Conservation (phyloP, 2,329 filamentous ascomycete species). For the Alternaria novae-zelandiae region DNA sequence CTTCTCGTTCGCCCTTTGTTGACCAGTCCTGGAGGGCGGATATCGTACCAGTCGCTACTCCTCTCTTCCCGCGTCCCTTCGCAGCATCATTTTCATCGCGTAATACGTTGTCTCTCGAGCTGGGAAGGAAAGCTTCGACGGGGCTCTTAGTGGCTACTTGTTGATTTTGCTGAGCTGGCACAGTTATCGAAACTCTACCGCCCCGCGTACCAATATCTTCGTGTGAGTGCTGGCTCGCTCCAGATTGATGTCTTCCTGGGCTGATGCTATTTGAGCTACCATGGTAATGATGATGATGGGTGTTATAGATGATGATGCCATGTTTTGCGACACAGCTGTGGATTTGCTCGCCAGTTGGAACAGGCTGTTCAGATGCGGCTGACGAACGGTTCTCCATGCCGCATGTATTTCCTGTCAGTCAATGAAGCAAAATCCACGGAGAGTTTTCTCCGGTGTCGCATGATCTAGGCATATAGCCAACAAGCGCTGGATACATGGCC, state of each 20-base stretch:
- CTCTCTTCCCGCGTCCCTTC: too few species aligned
- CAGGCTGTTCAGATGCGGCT: neutral
- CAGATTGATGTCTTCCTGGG: neutral
- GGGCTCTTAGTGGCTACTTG: neutral
- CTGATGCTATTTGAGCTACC: rapidly evolving
- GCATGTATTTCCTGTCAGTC: neutral
- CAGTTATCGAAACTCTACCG: neutral
- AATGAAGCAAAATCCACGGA: neutral
- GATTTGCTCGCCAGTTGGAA: neutral
- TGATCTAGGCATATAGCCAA: neutral
- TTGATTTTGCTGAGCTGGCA: neutral
- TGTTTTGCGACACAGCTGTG: neutral
- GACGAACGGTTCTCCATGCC: neutral
- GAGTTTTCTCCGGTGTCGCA: neutral
- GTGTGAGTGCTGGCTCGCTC: neutral
- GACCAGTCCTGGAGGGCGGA: too few species aligned
- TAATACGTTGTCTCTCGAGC: too few species aligned
- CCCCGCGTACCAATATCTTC: neutral
- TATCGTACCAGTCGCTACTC: too few species aligned
- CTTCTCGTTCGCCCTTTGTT: too few species aligned
- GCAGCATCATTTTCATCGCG: too few species aligned
- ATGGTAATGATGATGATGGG: neutral
- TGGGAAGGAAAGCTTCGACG: too few species aligned
- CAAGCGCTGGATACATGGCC: neutral
- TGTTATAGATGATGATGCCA: neutral